phyloP scores from a whole-genome alignment of 1,139 yeast genomes.

The Hanseniaspora uvarum region DNA sequence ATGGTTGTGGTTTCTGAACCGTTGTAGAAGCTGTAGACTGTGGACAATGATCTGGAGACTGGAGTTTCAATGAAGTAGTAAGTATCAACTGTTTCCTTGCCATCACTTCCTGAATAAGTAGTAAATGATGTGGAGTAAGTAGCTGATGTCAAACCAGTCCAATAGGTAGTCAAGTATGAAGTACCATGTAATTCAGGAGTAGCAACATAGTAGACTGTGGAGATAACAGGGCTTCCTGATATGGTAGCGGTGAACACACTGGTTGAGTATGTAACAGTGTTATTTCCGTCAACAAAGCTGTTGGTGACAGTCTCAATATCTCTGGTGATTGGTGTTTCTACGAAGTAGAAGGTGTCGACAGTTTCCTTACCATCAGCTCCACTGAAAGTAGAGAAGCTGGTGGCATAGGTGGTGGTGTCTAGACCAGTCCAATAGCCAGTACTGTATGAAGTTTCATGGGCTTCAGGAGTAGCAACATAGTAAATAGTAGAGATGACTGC shows the following conservation, averaged over 20 bases:
- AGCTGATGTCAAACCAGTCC: no score
- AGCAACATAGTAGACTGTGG: slow-evolving; percentile 15
- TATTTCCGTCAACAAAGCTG: slow-evolving; percentile 7
- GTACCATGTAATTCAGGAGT: no score
- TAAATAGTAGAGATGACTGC: neutral
- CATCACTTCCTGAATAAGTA: no score
- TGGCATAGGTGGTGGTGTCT: neutral
- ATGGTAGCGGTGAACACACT: no score
- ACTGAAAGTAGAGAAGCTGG: slow-evolving; percentile 12
- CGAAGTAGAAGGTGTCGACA: slow-evolving; percentile 18
- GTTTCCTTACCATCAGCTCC: slow-evolving; percentile 19
- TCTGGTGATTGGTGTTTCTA: slow-evolving; percentile 17
- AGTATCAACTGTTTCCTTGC: no score
- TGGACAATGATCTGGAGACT: no score
- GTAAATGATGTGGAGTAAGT: no score
- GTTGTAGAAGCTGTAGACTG: no score
- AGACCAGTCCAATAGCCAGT: slow-evolving; percentile 11
- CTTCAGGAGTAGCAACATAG: slow-evolving; percentile 16
- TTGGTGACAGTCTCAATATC: neutral
- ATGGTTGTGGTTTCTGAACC: no score
- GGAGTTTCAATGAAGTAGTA: no score
- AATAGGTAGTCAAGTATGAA: no score
- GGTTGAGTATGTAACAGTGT: no score
- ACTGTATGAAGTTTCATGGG: neutral
- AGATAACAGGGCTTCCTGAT: slow-evolving; percentile 13